Percentiles rank a stretch among this genome's conserved stretches.
Conservation (phyloP, 1,139 yeast genomes). For the Zygoascus hellenicus region DNA sequence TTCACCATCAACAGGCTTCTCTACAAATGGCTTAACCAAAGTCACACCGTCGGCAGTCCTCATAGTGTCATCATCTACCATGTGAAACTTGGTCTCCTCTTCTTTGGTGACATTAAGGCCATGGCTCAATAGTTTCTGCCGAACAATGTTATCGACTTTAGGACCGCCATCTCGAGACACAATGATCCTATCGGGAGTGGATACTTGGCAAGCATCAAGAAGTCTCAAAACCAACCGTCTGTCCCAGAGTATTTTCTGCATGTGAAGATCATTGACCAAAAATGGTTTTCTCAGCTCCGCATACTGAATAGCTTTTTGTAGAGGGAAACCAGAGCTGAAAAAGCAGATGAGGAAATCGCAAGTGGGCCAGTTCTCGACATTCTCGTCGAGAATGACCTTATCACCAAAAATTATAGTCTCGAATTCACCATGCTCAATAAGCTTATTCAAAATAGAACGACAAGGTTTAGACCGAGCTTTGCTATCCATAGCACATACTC, state of each 20-base stretch:
- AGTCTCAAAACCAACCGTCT: conserved; percentile 79
- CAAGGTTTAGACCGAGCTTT: conserved; percentile 96
- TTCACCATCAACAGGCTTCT: conserved; percentile 98
- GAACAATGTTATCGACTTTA: conserved; percentile 60
- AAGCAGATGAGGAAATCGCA: conserved; percentile 92
- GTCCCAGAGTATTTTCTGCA: conserved; percentile 96
- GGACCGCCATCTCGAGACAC: conserved; percentile 98
- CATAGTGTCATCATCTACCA: conserved; percentile 79
- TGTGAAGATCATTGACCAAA: conserved; percentile 76
- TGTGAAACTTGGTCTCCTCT: conserved; percentile 62
- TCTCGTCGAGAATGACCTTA: conserved; percentile 90
- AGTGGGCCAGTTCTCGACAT: conserved; percentile 94
- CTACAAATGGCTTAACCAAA: conserved; percentile 87
- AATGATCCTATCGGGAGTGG: conserved; percentile 82
- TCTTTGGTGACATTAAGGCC: conserved; percentile 56
- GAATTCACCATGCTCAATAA: conserved; percentile 91
- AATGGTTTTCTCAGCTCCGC: conserved; percentile 87
- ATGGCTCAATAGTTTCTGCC: conserved; percentile 49
- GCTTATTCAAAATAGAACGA: conserved; percentile 76
- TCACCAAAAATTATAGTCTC: conserved; percentile 97
- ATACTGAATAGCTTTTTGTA: conserved; percentile 90
- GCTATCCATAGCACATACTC: conserved; percentile 98
- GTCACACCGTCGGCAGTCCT: conserved; percentile 60
- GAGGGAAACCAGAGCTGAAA: conserved; percentile 93
- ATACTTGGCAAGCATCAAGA: conserved; percentile 76